Conservation (phyloP, 495 filamentous ascomycete genomes). For the Aspergillus egyptiacus region DNA sequence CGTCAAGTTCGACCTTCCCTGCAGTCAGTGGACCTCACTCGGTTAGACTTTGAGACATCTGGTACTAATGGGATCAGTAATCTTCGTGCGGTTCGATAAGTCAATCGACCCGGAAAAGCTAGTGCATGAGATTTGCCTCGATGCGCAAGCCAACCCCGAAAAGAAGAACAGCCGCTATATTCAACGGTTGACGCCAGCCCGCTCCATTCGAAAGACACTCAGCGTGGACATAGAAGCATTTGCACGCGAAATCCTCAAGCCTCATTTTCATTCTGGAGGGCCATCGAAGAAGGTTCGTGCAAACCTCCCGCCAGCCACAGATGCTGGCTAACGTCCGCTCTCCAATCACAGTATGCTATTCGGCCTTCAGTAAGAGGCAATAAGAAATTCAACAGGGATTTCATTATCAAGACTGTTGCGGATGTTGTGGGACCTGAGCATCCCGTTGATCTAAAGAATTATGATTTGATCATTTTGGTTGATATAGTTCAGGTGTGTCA, state of each 20-base stretch:
- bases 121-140: conserved; percentile 66
- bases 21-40: conserved; percentile 56
- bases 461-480: conserved; percentile 80
- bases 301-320: background rate
- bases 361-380: conserved; percentile 78
- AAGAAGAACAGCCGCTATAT: conserved; percentile 65
- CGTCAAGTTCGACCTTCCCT: conserved; percentile 69
- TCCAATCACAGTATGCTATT: conserved; percentile 69
- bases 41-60: conserved; percentile 47
- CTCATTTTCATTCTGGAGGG: conserved; percentile 61
- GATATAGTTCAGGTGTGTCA: conserved; percentile 77
- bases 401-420: conserved; percentile 75
- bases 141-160: conserved; percentile 47
- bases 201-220: conserved; percentile 68
- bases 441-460: conserved; percentile 73
- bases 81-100: conserved; percentile 40
- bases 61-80: conserved; percentile 26
- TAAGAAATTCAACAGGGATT: conserved; percentile 62
- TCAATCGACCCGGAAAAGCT: conserved; percentile 79
- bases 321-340: background rate
- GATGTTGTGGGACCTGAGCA: conserved; percentile 60
- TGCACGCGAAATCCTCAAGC: conserved; percentile 60
- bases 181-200: conserved; percentile 80
- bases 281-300: conserved; percentile 43
- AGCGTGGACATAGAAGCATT: conserved; percentile 69